Conservation (phyloP, 2,329 filamentous ascomycete species). For the Aspergillus sp. region DNA sequence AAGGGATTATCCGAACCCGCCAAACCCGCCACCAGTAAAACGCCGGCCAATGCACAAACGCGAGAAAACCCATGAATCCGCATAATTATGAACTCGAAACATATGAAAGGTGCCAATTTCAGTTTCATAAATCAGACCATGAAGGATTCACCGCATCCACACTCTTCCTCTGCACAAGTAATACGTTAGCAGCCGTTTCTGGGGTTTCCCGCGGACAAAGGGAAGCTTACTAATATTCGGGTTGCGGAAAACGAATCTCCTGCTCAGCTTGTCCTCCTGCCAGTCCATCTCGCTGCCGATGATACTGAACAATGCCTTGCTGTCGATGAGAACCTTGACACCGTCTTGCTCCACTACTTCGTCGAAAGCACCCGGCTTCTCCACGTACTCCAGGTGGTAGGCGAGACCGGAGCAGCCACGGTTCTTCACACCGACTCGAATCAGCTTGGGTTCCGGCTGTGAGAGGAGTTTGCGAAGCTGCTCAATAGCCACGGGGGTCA, state of each 20-base stretch:
- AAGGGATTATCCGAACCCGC: slow-evolving; percentile 7
- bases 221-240: slow-evolving; percentile 89
- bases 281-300: slow-evolving; percentile 99
- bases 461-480: slow-evolving; percentile 77
- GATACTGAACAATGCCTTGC: slow-evolving; percentile 95
- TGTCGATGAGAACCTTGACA: slow-evolving; percentile 93
- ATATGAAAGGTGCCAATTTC: slow-evolving; percentile 12
- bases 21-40: slow-evolving; percentile 26
- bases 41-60: slow-evolving; percentile 42
- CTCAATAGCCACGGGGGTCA: slow-evolving; percentile 76
- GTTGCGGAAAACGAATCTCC: slow-evolving; percentile 92
- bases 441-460: slow-evolving; percentile 86
- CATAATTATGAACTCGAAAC: slow-evolving; percentile 10
- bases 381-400: slow-evolving; percentile 93
- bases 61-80: slow-evolving; percentile 14
- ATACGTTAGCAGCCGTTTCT: slow-evolving; percentile 24
- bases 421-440: slow-evolving; percentile 92
- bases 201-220: background rate
- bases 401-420: slow-evolving; percentile 90
- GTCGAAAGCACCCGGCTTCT: slow-evolving; percentile 84
- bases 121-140: slow-evolving; percentile 61
- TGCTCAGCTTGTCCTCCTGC: slow-evolving; percentile 91
- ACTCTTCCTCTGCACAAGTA: slow-evolving; percentile 78
- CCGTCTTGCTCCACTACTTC: slow-evolving; percentile 94
- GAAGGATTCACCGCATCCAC: slow-evolving; percentile 94